Conservation (phyloP, 148 eudicot genomes). For the Persicaria maculosa region DNA sequence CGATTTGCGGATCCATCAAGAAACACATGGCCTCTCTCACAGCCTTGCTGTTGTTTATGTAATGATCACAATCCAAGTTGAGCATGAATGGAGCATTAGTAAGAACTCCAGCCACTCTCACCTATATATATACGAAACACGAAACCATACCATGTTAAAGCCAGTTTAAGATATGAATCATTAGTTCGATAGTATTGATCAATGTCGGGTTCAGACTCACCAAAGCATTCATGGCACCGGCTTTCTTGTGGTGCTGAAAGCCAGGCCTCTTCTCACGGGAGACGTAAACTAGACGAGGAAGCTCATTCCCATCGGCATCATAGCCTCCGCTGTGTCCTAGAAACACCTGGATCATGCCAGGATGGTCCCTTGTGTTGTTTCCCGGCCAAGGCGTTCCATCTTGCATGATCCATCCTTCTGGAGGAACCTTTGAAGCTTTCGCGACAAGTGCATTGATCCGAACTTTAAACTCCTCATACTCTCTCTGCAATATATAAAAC, state of each 20-base stretch:
- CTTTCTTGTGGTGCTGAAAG: constrained; percentile 73
- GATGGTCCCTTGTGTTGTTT: constrained; percentile 93
- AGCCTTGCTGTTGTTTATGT: constrained; percentile 93
- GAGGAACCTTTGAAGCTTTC: constrained; percentile 75
- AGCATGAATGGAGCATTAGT: constrained; percentile 99
- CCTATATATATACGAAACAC: constrained; percentile 34
- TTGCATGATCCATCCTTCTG: constrained; percentile 98
- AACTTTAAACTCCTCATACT: constrained; percentile 92
- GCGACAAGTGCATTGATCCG: constrained; percentile 86
- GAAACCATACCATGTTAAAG: too few relatives aligned
- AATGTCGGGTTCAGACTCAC: constrained; percentile 41
- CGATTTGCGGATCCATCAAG: constrained; percentile 89
- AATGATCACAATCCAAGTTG: constrained; percentile 98
- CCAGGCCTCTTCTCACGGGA: too few relatives aligned
- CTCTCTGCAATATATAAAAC: constrained; percentile 54
- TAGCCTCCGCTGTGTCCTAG: constrained; percentile 88
- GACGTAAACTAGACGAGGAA: constrained; percentile 48
- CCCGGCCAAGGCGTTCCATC: constrained; percentile 99
- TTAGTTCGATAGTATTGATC: not conserved
- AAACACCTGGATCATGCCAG: constrained; percentile 98
- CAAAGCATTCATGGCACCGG: constrained; percentile 99
- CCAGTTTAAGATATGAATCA: too few relatives aligned
- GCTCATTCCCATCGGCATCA: constrained; percentile 90
- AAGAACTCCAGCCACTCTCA: constrained; percentile 86
- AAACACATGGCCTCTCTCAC: constrained; percentile 92